These are phyloP conservation scores for Epicoccum nigrum DNA, from an alignment of 2,329 filamentous ascomycete species.

Conservation along the genomic window DNA sequence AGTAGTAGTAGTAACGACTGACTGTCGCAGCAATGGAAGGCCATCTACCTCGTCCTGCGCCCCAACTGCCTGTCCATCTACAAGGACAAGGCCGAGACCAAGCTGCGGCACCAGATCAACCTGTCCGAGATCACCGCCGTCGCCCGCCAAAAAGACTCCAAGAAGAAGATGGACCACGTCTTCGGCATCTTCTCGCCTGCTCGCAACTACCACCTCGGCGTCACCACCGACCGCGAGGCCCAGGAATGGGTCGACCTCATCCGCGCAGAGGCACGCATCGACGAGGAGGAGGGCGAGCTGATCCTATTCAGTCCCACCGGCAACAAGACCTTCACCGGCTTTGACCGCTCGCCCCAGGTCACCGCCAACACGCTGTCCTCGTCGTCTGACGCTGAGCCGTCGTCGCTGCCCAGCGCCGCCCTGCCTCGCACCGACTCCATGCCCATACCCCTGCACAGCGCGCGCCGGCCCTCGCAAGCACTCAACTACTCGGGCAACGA, in stretches of 20 bases:
- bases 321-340: conserved; percentile 54
- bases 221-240: conserved; percentile 73
- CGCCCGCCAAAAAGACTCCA: conserved; percentile 84
- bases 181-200: conserved; percentile 93
- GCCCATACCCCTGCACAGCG: conserved; percentile 44
- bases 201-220: conserved; percentile 90
- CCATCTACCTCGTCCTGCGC: conserved; percentile 85
- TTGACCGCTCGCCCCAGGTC: conserved; percentile 37
- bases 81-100: conserved; percentile 87
- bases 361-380: conserved; percentile 48
- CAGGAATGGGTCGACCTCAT: conserved; percentile 87
- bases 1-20: conserved; percentile 12
- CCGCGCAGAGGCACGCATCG: conserved; percentile 77
- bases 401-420: conserved; percentile 33
- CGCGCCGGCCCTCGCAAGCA: conserved; percentile 65
- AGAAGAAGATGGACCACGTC: conserved; percentile 82
- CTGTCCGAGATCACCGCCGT: conserved; percentile 91
- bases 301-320: conserved; percentile 70
- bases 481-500: conserved; percentile 69
- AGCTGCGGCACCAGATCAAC: conserved; percentile 85
- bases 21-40: conserved; percentile 77
- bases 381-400: conserved; percentile 53
- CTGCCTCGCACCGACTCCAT: conserved; percentile 21
- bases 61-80: conserved; percentile 92
- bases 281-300: conserved; percentile 87